Conservation (phyloP, 768 basidiomycete species). For the Termitomyces bulborhizus region DNA sequence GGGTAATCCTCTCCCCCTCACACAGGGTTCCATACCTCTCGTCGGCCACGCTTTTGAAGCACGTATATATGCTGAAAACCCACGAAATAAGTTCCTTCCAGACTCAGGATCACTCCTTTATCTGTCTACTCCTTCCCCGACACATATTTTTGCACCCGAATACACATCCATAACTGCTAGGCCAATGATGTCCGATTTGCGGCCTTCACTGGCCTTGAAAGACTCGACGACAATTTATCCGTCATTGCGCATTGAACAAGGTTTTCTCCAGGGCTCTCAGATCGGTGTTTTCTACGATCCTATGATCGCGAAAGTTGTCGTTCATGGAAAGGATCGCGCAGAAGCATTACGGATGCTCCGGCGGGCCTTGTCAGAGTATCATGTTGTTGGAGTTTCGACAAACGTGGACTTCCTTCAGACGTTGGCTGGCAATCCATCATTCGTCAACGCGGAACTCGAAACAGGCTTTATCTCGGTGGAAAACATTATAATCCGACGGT, state of each 20-base stretch:
- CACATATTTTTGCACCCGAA: constrained; percentile 58
- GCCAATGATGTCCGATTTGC: constrained; percentile 20
- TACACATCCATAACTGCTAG: constrained; percentile 21
- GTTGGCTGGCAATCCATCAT: constrained; percentile 72
- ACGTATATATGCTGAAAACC: constrained; percentile 93
- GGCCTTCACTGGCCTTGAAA: constrained; percentile 24
- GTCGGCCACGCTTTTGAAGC: constrained; percentile 94
- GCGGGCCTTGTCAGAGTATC: constrained; percentile 80
- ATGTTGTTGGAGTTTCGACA: constrained; percentile 86
- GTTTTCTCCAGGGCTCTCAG: constrained; percentile 72
- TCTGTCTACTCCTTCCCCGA: constrained; percentile 73
- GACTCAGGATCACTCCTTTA: constrained; percentile 82
- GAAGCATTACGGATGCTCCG: constrained; percentile 80
- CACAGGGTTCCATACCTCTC: constrained; percentile 74
- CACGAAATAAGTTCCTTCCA: constrained; percentile 87
- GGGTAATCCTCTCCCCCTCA: constrained; percentile 77
- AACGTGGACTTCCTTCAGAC: constrained; percentile 85
- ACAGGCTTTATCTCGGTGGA: constrained; percentile 85
- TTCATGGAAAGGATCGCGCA: constrained; percentile 76
- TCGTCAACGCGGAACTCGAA: constrained; percentile 76
- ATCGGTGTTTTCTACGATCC: constrained; percentile 91
- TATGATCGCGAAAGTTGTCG: constrained; percentile 89
- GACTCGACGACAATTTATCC: constrained; percentile 36
- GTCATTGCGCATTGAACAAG: constrained; percentile 82
- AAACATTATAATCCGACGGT: not conserved